phyloP scores from a whole-genome alignment of 2,329 filamentous ascomycete genomes.

The Chalara sp. region DNA sequence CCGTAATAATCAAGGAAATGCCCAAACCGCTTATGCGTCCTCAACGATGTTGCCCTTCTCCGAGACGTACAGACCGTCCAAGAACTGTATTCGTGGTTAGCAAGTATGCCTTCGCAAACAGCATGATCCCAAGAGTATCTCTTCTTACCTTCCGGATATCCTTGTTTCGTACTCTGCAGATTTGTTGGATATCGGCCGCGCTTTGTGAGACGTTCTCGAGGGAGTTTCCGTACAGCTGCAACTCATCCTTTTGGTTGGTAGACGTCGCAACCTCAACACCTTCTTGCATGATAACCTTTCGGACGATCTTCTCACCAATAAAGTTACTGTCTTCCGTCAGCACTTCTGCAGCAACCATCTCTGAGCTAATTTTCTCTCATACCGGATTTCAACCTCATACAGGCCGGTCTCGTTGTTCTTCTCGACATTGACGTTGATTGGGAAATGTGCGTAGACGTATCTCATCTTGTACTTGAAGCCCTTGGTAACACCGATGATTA shows the following conservation, averaged over 20 bases:
- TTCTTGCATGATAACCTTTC: constrained; percentile 78
- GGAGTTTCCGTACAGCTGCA: constrained; percentile 86
- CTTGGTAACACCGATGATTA: constrained; percentile 97
- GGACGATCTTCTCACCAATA: constrained; percentile 98
- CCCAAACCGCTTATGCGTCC: constrained; percentile 31
- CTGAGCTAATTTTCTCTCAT: constrained; percentile 32
- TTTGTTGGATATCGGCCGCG: constrained; percentile 98
- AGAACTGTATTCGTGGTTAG: constrained; percentile 58
- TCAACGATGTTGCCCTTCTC: constrained; percentile 94
- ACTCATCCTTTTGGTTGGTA: constrained; percentile 95
- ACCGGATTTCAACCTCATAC: constrained; percentile 95
- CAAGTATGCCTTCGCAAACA: constrained; percentile 3
- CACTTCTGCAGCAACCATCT: constrained; percentile 15
- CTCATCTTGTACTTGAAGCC: constrained; percentile 99
- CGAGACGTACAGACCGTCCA: constrained; percentile 99
- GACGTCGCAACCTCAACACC: constrained; percentile 90
- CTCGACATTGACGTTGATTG: constrained; percentile 99
- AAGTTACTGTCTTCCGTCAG: constrained; percentile 65
- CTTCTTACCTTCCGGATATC: constrained; percentile 93
- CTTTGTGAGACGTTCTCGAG: constrained; percentile 96
- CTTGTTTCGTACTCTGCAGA: constrained; percentile 99
- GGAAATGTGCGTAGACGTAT: constrained; percentile 99
- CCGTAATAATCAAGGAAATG: constrained; percentile 19
- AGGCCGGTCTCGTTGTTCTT: constrained; percentile 88
- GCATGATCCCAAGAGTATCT: too few relatives aligned